phyloP scores from a whole-genome alignment of 768 basidiomycete genomes.

The Lactarius hatsudake region DNA sequence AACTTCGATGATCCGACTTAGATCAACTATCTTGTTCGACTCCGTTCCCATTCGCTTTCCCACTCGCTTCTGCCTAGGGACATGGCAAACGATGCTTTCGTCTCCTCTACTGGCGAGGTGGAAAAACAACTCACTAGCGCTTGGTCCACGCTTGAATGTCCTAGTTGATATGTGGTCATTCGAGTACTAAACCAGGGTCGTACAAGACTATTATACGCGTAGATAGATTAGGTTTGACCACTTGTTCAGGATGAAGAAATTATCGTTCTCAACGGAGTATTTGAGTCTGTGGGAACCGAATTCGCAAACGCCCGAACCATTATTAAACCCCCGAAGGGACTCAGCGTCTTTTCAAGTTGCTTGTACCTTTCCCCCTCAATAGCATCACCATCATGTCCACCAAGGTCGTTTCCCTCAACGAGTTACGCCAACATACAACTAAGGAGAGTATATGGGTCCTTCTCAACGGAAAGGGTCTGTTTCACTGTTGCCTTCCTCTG shows the following conservation, averaged over 20 bases:
- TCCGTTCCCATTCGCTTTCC: conserved; percentile 48
- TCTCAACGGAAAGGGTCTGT: conserved; percentile 77
- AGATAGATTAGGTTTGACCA: neutral
- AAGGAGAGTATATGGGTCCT: conserved; percentile 81
- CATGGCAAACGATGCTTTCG: conserved; percentile 72
- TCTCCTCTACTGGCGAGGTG: conserved; percentile 71
- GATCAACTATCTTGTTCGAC: conserved; percentile 22
- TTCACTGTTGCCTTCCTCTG: neutral
- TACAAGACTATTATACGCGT: conserved; percentile 32
- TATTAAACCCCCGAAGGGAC: conserved; percentile 16
- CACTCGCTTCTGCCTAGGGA: conserved; percentile 76
- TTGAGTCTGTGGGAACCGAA: conserved; percentile 17
- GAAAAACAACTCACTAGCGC: conserved; percentile 49
- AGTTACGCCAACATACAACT: conserved; percentile 72
- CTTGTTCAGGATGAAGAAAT: conserved; percentile 13
- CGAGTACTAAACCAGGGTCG: conserved; percentile 75
- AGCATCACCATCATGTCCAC: conserved; percentile 31
- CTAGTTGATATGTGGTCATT: conserved; percentile 52
- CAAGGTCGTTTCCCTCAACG: conserved; percentile 64
- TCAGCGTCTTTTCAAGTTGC: conserved; percentile 5
- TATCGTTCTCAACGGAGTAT: conserved; percentile 12
- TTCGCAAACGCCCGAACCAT: conserved; percentile 22
- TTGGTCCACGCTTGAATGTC: conserved; percentile 78
- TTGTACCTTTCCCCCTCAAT: conserved; percentile 25
- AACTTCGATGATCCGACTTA: conserved; percentile 10